Evolutionary conservation across 306 rosid species (phyloP), one percentile per base, ranked within the genome.

Genomic region (Fagus sylvatica): DNA sequence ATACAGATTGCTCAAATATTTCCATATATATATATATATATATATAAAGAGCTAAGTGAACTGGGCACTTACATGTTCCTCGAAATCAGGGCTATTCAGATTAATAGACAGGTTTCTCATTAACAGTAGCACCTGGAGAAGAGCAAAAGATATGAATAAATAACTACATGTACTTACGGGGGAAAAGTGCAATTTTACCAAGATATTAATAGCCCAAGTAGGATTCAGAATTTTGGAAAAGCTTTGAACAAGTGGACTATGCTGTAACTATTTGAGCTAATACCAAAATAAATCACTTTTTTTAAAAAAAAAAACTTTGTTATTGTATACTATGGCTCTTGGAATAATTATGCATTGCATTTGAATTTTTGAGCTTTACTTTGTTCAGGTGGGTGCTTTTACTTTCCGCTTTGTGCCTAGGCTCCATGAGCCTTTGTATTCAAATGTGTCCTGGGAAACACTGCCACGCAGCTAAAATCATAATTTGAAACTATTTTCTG

Each of bases 71-170:
- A 96, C 99, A 72, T 93, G 98, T 80, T 93, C 93, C 87, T 93
- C 97, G 57, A 96, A 96, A 60, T 89, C 97, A 1, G 98, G 99
- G 82, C 96, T 90, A 16, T 85, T 72, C 80, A 96, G 86, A 85
- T 96, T 96, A 85, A 91, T 88, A 68, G 99, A 90, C 67, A 96
- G 84, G 80, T 96, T 93, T 85, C 99, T 90, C 98, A 93, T 93
- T 91, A 96, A 85, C 75, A 96, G 77, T 65, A 96, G 87, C 76
- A 96, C 99, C 99, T 96, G 78, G 8, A 84, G 19, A 67, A 55
- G 34, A 79, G 71, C 54, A 42, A 81, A 62, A 73, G 53, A 36
- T 37, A 75, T 34, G 37, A 68, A 53, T 69, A 48, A 46, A 62
- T 41, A 73, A 55, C 30, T 41, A 48, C 2, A 53, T 40, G 9